Evolutionary conservation across 805 yeast species (phyloP).

Genomic region (Kodamaea hsintzibuensis): DNA sequence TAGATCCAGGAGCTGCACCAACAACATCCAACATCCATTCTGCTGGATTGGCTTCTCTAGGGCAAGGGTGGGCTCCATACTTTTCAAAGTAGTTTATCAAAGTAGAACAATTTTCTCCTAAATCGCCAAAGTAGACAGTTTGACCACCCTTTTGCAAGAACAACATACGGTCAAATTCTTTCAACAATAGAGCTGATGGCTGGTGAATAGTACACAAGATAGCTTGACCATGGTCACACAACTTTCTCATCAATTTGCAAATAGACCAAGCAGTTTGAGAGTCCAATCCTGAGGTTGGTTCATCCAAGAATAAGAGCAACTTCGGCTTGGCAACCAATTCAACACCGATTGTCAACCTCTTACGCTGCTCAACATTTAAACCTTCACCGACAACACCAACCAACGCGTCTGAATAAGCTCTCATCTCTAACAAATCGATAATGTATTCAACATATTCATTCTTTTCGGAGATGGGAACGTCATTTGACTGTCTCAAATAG

Average conservation of each 20-base stretch:
- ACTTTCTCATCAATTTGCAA: constrained; percentile 40
- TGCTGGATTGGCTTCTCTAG: constrained; percentile 39
- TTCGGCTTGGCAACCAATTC: constrained; percentile 45
- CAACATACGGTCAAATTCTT: constrained; percentile 75
- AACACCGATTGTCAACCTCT: constrained; percentile 43
- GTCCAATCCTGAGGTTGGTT: constrained; percentile 46
- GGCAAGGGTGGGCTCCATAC: constrained; percentile 41
- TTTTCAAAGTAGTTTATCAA: constrained; percentile 37
- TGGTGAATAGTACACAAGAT: constrained; percentile 70
- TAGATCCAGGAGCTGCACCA: constrained; percentile 82
- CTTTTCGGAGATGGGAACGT: constrained; percentile 22
- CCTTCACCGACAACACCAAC: constrained; percentile 39
- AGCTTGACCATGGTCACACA: constrained; percentile 43
- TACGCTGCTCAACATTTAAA: constrained; percentile 42
- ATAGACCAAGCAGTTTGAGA: constrained; percentile 48
- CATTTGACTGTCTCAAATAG: constrained; percentile 27
- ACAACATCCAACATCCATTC: constrained; percentile 91
- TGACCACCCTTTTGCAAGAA: constrained; percentile 52
- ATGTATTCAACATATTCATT: constrained; percentile 26
- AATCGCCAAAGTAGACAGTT: constrained; percentile 45
- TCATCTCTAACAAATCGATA: constrained; percentile 27
- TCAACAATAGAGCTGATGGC: constrained; percentile 77
- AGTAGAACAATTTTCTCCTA: constrained; percentile 32
- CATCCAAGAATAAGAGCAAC: constrained; percentile 40
- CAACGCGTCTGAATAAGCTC: constrained; percentile 29